phyloP scores from a whole-genome alignment of 2,329 filamentous ascomycete species.

The Xylaria sp. region DNA sequence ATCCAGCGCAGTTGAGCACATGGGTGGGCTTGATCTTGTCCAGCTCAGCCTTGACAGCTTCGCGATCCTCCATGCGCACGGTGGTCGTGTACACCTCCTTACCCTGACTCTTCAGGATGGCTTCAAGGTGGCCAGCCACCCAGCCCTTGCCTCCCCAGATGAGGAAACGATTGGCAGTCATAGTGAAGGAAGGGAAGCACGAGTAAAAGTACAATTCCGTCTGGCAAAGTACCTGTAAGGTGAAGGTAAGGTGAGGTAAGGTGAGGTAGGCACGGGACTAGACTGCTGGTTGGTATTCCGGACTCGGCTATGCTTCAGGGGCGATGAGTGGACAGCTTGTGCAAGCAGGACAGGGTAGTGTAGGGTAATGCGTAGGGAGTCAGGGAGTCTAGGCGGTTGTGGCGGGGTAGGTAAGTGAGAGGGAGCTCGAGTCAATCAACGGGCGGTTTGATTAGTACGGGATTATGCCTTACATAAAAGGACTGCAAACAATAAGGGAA shows the following conservation, averaged over 20 bases:
- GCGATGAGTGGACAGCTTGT: not conserved
- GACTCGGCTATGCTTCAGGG: not conserved
- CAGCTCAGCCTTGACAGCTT: constrained; percentile 51
- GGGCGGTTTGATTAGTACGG: not conserved
- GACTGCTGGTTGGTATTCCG: not conserved
- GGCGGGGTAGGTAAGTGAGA: constrained; percentile 1
- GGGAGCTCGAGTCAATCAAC: not conserved
- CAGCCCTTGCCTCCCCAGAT: constrained; percentile 62
- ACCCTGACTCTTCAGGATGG: constrained; percentile 52
- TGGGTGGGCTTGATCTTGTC: constrained; percentile 58
- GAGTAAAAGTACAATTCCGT: too few relatives aligned
- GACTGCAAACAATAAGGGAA: not conserved
- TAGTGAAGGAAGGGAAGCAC: constrained; percentile 19
- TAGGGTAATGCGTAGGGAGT: not conserved
- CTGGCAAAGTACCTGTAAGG: not conserved
- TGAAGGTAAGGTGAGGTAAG: not conserved
- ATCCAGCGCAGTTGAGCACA: constrained; percentile 61
- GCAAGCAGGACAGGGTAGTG: not conserved
- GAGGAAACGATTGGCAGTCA: constrained; percentile 42
- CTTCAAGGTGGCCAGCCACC: constrained; percentile 57
- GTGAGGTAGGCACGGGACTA: not conserved
- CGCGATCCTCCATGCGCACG: constrained; percentile 59
- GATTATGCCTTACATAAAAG: not conserved
- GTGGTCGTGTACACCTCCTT: constrained; percentile 58
- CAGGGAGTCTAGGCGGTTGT: not conserved